Evolutionary conservation across 768 basidiomycete species (phyloP).

Genomic region (Agaricus subrufescens): DNA sequence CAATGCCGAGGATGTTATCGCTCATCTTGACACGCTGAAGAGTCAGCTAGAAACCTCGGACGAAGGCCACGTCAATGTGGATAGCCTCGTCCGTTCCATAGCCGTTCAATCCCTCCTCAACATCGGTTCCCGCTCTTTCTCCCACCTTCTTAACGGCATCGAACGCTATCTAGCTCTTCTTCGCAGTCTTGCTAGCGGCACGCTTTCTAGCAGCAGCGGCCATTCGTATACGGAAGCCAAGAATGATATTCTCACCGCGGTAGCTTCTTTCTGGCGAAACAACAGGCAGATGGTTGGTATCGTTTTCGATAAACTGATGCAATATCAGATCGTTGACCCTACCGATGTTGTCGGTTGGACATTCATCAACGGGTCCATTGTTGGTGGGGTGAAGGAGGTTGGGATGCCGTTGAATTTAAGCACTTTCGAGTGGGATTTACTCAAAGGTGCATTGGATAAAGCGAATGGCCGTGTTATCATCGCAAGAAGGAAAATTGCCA

Average conservation of each 20-base stretch:
- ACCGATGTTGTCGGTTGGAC: conserved; percentile 86
- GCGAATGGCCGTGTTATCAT: conserved; percentile 83
- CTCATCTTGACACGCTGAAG: conserved; percentile 67
- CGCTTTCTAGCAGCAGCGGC: conserved; percentile 29
- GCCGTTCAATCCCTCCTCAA: conserved; percentile 84
- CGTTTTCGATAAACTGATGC: conserved; percentile 96
- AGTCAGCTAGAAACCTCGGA: conserved; percentile 57
- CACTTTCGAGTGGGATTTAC: conserved; percentile 80
- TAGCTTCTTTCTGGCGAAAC: conserved; percentile 76
- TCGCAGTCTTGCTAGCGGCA: conserved; percentile 55
- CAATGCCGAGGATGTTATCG: conserved; percentile 75
- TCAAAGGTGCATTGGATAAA: conserved; percentile 83
- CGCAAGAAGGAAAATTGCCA: conserved; percentile 67
- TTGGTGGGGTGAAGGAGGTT: conserved; percentile 31
- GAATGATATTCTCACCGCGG: conserved; percentile 64
- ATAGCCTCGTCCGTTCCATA: conserved; percentile 68
- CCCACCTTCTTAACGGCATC: conserved; percentile 95
- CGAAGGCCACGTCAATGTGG: conserved; percentile 56
- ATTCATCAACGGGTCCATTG: conserved; percentile 53
- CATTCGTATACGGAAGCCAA: conserved; percentile 52
- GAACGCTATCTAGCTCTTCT: conserved; percentile 86
- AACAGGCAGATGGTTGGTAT: conserved; percentile 87
- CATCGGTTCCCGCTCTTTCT: conserved; percentile 94
- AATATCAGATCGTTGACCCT: conserved; percentile 96
- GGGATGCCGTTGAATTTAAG: conserved; percentile 40